Evolutionary conservation across 164 flowering plant genomes (phyloP), one percentile per base, ranked within the genome.

Genomic region (Nymphaea colorata): DNA sequence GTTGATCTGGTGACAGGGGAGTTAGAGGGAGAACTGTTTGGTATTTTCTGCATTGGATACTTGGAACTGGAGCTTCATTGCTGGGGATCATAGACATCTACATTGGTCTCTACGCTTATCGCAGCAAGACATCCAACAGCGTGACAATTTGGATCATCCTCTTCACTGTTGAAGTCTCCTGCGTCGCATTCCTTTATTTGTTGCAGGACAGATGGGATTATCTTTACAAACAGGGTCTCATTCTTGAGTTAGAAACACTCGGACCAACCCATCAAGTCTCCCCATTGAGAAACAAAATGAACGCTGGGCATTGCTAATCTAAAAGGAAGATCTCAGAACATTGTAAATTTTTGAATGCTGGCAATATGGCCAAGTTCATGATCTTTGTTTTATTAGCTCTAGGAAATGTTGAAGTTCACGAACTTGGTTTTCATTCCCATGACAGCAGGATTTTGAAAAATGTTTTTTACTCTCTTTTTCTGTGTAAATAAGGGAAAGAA

Each of bases 171-270:
- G 77, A 91, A 69, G 69, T 91, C 51, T 74, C 77, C 44, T 51
- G 79, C 67, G 71, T 87, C 42, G 83, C 75, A 17, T 82, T 87
- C 74, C 67, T 86, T 57, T 90, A 87, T 64, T 82, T 87, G 64
- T 72, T 86, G 36, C 93, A 87, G 76, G 96, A 90, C 81, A 89
- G 82, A 78, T 84, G 88, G 87, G 81, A 82, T 1, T 82, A 86
- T 61, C 67, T 85, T 66, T 61, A 79, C 41, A 80, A 82, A 74
- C 87, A 84, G 76, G 84, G 84, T 15, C 72, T 76, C 70, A 73
- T 71, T 64, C 59, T 76, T 42, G 83, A 77, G 59, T 72, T 70
- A 65, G 81, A 74, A 44, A 71, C 78, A 59, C 43, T 61, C 44
- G 42, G 73, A 43, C 72, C 80, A 36, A 69, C 79, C 41, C 51